Evolutionary conservation across 441 rosid genomes (phyloP).

Genomic region (Pelargonium cotyledonis): DNA sequence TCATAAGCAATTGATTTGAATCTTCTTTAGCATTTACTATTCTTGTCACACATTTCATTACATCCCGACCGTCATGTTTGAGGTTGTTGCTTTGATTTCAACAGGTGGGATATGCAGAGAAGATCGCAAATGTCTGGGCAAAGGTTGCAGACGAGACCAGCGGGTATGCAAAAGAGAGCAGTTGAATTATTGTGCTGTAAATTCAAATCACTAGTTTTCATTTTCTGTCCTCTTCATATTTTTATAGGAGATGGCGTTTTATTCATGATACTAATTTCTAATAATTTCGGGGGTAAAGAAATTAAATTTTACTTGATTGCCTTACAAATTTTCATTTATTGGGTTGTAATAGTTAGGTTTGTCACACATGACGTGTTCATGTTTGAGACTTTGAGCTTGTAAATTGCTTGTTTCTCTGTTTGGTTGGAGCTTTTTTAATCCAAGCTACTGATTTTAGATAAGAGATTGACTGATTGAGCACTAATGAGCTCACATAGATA

Average conservation of each 20-base stretch:
- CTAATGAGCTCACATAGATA: too few relatives aligned
- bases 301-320: too few relatives aligned
- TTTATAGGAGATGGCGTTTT: constrained; percentile 28
- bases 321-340: neutral
- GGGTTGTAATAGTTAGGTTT: constrained; percentile 18
- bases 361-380: neutral
- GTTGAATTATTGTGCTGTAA: constrained; percentile 32
- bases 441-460: too few relatives aligned
- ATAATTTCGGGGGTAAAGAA: too few relatives aligned
- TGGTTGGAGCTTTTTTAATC: constrained; percentile 1
- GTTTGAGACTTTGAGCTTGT: constrained; percentile 12
- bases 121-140: constrained; percentile 78
- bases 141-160: constrained; percentile 86
- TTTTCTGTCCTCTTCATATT: constrained; percentile 11
- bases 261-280: constrained; percentile 24
- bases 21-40: neutral
- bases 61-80: neutral
- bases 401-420: constrained; percentile 13
- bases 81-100: constrained; percentile 13
- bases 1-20: neutral
- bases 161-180: constrained; percentile 51
- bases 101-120: constrained; percentile 95
- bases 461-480: too few relatives aligned
- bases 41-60: too few relatives aligned
- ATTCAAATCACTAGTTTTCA: constrained; percentile 26